Evolutionary conservation across 2,329 filamentous ascomycete species (phyloP).

Genomic region (Fusarium sp.): DNA sequence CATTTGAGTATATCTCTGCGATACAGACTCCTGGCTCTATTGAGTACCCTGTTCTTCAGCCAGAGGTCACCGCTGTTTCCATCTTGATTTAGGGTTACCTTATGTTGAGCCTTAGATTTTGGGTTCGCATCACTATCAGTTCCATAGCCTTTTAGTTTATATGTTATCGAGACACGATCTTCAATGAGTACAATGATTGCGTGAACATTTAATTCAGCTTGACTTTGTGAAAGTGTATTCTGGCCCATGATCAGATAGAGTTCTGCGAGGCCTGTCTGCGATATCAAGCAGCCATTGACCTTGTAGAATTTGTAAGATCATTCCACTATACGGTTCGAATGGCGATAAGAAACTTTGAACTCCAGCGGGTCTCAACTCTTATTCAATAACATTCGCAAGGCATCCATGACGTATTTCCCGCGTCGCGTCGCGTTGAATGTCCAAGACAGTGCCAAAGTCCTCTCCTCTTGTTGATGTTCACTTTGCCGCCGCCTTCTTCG

Average conservation of each 20-base stretch:
- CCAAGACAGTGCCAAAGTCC: rapidly evolving
- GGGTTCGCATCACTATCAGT: rapidly evolving
- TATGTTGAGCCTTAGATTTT: rapidly evolving
- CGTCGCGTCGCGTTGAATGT: too few species aligned
- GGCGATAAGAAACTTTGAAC: neutral
- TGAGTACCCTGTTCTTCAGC: constrained; percentile 18
- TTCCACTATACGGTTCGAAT: rapidly evolving
- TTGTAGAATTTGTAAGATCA: neutral
- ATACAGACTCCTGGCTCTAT: constrained; percentile 11
- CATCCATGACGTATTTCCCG: neutral
- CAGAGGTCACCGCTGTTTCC: constrained; percentile 18
- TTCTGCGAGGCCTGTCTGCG: neutral
- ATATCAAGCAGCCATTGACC: neutral
- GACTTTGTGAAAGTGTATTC: neutral
- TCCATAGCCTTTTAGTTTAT: neutral
- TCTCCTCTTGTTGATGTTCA: neutral
- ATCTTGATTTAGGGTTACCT: neutral
- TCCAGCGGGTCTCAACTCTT: neutral
- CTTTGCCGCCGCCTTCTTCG: neutral
- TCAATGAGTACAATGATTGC: rapidly evolving
- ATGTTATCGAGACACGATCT: too few species aligned
- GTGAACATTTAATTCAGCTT: neutral
- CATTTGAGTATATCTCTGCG: neutral
- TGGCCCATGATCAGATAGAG: rapidly evolving
- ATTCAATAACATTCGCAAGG: too few species aligned